These are phyloP conservation scores for Parsonsia alboflavescens DNA, from an alignment of 257 asterid species.

Conservation along the genomic window DNA sequence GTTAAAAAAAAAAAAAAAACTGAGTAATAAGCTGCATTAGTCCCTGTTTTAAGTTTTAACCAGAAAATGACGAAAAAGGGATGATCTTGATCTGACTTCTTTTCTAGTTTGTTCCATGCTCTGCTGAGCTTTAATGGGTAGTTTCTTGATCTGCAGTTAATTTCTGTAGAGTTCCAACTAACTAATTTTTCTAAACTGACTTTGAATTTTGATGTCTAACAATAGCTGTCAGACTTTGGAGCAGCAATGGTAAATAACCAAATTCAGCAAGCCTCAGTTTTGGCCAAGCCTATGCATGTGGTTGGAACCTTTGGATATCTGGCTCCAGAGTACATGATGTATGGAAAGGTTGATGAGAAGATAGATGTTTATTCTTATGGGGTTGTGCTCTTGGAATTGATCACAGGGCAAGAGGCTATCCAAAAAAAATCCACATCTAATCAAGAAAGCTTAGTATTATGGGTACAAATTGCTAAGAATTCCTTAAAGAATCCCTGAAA, in stretches of 20 bases:
- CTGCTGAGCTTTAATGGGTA: neutral
- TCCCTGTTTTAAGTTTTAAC: no score
- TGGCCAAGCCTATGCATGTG: slow-evolving; percentile 39
- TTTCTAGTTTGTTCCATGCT: neutral
- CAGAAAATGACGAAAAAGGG: no score
- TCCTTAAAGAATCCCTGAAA: neutral
- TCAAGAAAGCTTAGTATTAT: slow-evolving; percentile 62
- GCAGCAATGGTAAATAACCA: slow-evolving; percentile 43
- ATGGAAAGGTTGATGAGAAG: slow-evolving; percentile 84
- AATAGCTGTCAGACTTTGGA: slow-evolving; percentile 74
- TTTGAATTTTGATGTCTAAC: neutral
- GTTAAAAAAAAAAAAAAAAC: no score
- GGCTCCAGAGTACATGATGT: slow-evolving; percentile 86
- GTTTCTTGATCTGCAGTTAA: neutral
- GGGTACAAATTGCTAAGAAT: slow-evolving; percentile 36
- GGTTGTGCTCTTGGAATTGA: slow-evolving; percentile 70
- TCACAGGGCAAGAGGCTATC: slow-evolving; percentile 71
- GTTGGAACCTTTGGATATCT: slow-evolving; percentile 61
- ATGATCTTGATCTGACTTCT: neutral
- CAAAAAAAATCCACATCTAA: slow-evolving; percentile 30
- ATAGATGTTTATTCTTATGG: slow-evolving; percentile 81
- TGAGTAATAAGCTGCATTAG: no score
- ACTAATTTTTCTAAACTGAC: neutral
- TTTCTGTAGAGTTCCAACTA: neutral
- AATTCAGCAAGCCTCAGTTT: slow-evolving; percentile 26